Evolutionary conservation across 2,329 filamentous ascomycete species (phyloP).

Genomic region (Cryphonectria radicalis): DNA sequence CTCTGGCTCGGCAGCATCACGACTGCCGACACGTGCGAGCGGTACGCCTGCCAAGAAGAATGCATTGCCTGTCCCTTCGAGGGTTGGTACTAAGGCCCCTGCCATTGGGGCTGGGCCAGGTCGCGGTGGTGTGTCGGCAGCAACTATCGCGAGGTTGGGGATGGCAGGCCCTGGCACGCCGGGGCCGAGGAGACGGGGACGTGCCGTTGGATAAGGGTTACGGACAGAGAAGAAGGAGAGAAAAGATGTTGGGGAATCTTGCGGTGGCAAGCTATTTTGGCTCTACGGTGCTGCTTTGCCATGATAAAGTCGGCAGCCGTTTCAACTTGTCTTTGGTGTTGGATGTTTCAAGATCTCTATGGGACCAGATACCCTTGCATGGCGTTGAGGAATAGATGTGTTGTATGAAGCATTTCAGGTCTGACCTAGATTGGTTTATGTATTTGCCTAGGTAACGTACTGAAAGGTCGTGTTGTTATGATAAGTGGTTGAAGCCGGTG

Average conservation of each 20-base stretch:
- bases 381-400: conserved; percentile 6
- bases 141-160: conserved; percentile 17
- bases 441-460: background rate
- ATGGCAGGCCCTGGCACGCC: conserved; percentile 25
- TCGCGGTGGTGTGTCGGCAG: background rate
- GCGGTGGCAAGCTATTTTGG: background rate
- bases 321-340: background rate
- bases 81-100: conserved; percentile 30
- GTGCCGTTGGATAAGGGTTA: background rate
- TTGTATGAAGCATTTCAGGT: background rate
- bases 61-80: conserved; percentile 39
- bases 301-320: background rate
- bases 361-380: conserved; percentile 23
- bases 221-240: background rate
- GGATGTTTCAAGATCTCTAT: conserved; percentile 14
- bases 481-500: background rate
- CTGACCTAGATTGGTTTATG: background rate
- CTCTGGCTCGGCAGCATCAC: conserved; percentile 19
- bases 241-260: background rate
- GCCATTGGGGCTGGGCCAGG: conserved; percentile 7
- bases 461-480: background rate
- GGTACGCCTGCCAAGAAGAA: conserved; percentile 11
- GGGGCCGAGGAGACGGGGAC: conserved; percentile 16
- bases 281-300: background rate
- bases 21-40: conserved; percentile 18